Evolutionary conservation across 2,329 filamentous ascomycete species (phyloP).

Genomic region (Ascochyta clinopodiicola): DNA sequence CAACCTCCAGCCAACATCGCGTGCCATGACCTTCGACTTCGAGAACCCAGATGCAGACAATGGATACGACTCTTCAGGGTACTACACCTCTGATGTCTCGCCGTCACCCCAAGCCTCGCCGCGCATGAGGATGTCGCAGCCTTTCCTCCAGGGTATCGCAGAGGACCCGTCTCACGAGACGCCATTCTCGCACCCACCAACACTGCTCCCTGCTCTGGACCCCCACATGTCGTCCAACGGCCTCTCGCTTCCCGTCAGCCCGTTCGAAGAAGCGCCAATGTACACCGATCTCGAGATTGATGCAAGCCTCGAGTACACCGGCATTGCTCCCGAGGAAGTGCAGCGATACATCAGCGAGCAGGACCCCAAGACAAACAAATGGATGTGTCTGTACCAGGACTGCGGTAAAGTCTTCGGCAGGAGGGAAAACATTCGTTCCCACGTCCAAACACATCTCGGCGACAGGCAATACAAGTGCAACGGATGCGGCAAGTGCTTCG

Average conservation of each 20-base stretch:
- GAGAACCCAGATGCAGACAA: conserved; percentile 52
- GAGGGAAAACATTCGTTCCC: conserved; percentile 98
- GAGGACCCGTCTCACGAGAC: conserved; percentile 39
- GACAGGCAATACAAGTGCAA: conserved; percentile 95
- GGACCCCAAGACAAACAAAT: conserved; percentile 51
- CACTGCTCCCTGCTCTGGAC: conserved; percentile 35
- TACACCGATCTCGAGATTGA: conserved; percentile 60
- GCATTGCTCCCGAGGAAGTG: conserved; percentile 81
- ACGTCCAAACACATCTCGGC: conserved; percentile 96
- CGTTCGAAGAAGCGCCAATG: conserved; percentile 26
- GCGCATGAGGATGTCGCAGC: conserved; percentile 41
- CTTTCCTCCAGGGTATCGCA: conserved; percentile 44
- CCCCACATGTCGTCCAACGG: conserved; percentile 27
- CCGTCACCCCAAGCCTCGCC: conserved; percentile 51
- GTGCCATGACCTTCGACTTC: conserved; percentile 49
- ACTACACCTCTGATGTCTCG: conserved; percentile 59
- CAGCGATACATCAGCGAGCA: conserved; percentile 58
- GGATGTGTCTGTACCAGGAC: conserved; percentile 63
- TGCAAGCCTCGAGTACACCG: conserved; percentile 75
- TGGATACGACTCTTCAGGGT: conserved; percentile 57
- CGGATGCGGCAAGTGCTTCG: conserved; percentile 92
- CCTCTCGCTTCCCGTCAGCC: conserved; percentile 25
- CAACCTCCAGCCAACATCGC: conserved; percentile 51
- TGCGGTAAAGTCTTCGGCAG: conserved; percentile 93
- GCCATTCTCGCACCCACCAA: conserved; percentile 40